Evolutionary conservation across 2,329 filamentous ascomycete species (phyloP).

Genomic region (Cytospora piceae): DNA sequence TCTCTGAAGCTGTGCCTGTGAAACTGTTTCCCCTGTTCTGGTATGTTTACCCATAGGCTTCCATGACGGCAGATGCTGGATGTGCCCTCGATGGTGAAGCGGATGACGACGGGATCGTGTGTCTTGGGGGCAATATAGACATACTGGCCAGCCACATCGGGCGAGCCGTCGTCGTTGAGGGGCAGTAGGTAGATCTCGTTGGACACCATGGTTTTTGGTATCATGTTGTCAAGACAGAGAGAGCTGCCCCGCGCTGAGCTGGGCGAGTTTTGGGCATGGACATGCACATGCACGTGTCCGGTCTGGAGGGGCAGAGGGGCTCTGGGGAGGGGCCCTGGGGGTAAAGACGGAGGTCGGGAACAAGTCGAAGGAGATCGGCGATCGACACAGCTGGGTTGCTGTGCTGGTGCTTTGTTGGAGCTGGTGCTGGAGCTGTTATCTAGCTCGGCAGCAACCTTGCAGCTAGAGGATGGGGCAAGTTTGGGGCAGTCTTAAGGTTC

Average conservation of each 20-base stretch:
- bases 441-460: neutral
- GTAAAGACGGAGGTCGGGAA: conserved; percentile 1
- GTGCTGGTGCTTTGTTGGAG: neutral
- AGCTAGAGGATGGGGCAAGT: neutral
- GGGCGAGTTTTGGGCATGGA: conserved; percentile 19
- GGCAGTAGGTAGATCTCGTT: conserved; percentile 84
- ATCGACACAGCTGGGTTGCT: neutral
- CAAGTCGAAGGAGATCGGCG: conserved; percentile 1
- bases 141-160: conserved; percentile 85
- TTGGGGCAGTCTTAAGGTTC: neutral
- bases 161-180: conserved; percentile 90
- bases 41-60: conserved; percentile 96
- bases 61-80: conserved; percentile 95
- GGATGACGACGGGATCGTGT: conserved; percentile 74
- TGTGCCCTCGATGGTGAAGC: conserved; percentile 91
- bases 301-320: conserved; percentile 14
- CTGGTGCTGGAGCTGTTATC: neutral
- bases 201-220: conserved; percentile 64
- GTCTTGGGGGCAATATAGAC: conserved; percentile 83
- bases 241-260: conserved; percentile 25
- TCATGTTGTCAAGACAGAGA: conserved; percentile 48
- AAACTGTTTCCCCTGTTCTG: conserved; percentile 75
- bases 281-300: conserved; percentile 27
- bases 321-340: neutral
- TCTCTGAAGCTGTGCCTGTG: conserved; percentile 79